A percentile compares a stretch with the other conserved stretches of the same genome.
Conservation (phyloP, 495 filamentous ascomycete species). For the Darksidea phi region DNA sequence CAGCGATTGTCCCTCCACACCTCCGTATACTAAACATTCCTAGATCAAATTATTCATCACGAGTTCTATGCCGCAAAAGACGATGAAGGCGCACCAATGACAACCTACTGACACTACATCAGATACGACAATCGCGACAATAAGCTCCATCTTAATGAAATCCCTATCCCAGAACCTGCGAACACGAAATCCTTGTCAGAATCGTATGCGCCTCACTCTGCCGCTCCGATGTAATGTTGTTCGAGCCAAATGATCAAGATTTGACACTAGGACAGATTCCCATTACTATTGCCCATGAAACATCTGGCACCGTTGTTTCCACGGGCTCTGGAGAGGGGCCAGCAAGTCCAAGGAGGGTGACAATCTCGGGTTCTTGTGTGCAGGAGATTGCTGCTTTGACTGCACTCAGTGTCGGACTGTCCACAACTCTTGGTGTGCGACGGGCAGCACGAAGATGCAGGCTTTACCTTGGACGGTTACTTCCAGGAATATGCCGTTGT, state of each 20-base stretch:
- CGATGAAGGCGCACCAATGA: conserved; percentile 28
- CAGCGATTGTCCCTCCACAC: too few species aligned
- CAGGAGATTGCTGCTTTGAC: conserved; percentile 40
- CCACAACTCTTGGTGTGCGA: conserved; percentile 31
- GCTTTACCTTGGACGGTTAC: conserved; percentile 37
- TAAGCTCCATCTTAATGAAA: conserved; percentile 33
- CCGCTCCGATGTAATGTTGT: conserved; percentile 39
- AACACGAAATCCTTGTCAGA: conserved; percentile 39
- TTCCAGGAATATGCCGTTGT: conserved; percentile 40
- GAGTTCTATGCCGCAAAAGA: conserved; percentile 13
- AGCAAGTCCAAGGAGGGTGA: conserved; percentile 40
- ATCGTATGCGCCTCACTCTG: conserved; percentile 39
- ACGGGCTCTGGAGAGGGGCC: conserved; percentile 24
- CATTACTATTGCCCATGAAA: conserved; percentile 39
- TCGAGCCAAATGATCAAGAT: conserved; percentile 40
- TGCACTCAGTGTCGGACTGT: conserved; percentile 32
- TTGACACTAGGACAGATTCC: conserved; percentile 32
- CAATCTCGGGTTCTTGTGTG: conserved; percentile 35
- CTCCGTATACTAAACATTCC: too few species aligned
- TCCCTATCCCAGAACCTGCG: conserved; percentile 34
- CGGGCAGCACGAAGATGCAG: conserved; percentile 37
- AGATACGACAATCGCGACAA: conserved; percentile 35
- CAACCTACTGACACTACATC: not conserved
- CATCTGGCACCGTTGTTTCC: conserved; percentile 31
- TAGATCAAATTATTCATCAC: not conserved